Base-by-base conservation (phyloP, 2,329 filamentous ascomycete genomes). In the Didymella lethalis region DNA sequence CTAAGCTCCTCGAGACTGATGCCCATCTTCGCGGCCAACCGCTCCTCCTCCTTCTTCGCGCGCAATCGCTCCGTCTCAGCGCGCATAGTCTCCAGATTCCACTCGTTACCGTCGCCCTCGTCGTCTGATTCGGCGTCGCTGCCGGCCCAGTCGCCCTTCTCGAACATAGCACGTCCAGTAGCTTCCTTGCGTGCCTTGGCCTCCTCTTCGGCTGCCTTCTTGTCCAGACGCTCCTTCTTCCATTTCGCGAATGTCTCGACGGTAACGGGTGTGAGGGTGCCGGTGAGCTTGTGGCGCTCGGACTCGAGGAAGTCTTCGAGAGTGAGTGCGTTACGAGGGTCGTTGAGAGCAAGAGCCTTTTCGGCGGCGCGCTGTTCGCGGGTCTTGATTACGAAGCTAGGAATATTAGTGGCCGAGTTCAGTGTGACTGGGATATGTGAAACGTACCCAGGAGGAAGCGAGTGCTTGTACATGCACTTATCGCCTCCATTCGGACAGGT, bases 391-490 rank as follows among this genome's bases (percentile, higher is more conserved):
- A 99, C 84, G 82, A 98, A 99, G 57, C 93, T 96, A 70, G 45
- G 6, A 7, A 4, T 11, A 43, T 73, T 58, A 73, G 62, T 40
- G n/a, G 16, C 4, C 16, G 10, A 20, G 7, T 40, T 7, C 36
- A 40, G 25, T 20, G 31, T 14, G 3, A 8, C 3, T 23, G 53
- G 26, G 49, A 36, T 31, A 45, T n/a, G 12, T 52, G 31, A 62
- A 34, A 86, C 90, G 74, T 87, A 96, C 91, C 95, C 95, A 73
- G 93, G 91, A 69, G 96, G 95, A 71, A 99, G 84, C 72, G 91
- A 93, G 79, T 99, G 95, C 80, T 91, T 93, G 77, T 99, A 99
- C 90, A 95, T 98, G 90, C 95, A 99, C 80, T 97, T 92, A 76
- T 99, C 90, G 64, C 91, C 94, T 65, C 93, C 93, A 74, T 98